Conservation (phyloP, 1,139 yeast species). For the Sugiyamaella neomexicana region DNA sequence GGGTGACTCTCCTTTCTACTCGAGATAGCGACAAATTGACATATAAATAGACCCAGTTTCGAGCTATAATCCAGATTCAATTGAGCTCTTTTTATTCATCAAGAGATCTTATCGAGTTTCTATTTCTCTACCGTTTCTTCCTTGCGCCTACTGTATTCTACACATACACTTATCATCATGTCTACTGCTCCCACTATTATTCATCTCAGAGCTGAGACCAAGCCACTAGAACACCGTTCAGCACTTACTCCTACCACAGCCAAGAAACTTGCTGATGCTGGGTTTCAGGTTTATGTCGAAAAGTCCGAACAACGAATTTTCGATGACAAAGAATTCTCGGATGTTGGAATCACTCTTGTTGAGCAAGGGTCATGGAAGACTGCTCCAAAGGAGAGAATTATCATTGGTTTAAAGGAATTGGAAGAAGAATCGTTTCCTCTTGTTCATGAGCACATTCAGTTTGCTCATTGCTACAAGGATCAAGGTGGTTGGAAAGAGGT, state of each 20-base stretch:
- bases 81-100: not conserved
- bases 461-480: constrained; percentile 97
- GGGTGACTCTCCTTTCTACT: constrained; percentile 10
- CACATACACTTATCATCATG: not conserved
- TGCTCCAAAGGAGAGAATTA: constrained; percentile 88
- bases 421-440: constrained; percentile 95
- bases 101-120: not conserved
- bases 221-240: constrained; percentile 96
- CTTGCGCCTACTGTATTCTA: not conserved
- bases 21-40: constrained; percentile 2
- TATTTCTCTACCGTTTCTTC: no score
- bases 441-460: constrained; percentile 93
- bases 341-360: constrained; percentile 81
- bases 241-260: constrained; percentile 92
- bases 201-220: constrained; percentile 90
- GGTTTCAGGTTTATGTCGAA: constrained; percentile 86
- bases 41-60: constrained; percentile 1
- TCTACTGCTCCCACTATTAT: constrained; percentile 43
- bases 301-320: constrained; percentile 83
- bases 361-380: constrained; percentile 90
- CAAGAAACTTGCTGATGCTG: constrained; percentile 79
- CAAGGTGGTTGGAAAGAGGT: constrained; percentile 98
- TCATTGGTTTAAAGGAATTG: constrained; percentile 90
- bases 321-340: constrained; percentile 66
- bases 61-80: not conserved